Evolutionary conservation across 306 rosid genomes (phyloP), one percentile per base, ranked within the genome.

Genomic region (Neltuma alba): DNA sequence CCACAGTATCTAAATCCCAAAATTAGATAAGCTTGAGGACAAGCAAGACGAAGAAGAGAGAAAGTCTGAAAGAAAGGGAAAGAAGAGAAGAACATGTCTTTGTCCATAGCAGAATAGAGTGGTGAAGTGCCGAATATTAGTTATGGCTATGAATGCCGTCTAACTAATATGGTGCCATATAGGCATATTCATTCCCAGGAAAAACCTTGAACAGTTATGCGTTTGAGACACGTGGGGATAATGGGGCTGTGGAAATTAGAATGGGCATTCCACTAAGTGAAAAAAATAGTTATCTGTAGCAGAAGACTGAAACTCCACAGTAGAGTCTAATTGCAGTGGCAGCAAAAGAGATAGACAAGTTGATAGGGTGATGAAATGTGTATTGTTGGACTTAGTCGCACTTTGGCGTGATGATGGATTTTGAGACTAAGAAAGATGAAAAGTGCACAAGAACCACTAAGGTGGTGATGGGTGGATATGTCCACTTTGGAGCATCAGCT

Each of bases 231-330:
- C 73, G 80, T 72, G 78, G 83, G 44, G 9, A 66, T 79, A 21
- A 60, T 9, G 31, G 62, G 72, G 69, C 79, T 23, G 58, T 77
- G 69, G 52, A 62, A 44, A 75, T 85, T 68, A 55, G 71, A 86
- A 82, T 89, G 83, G 85, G 52, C 67, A 66, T 55, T 75, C 89
- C 91, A 85, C 88, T 86, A 48, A 20, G 16, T 11, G 28, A 10
- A 55, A 42, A 54, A 63, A 58, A 77, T 67, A 45, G 20, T 60
- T 60, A 60, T 84, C 54, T n/a, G 28, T 2, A 30, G 8, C 36
- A 23, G 12, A 55, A 78, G 40, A 64, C 58, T 70, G 84, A 76
- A 82, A 37, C 71, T 82, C 76, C 84, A 78, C 83, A 83, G 80
- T 54, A 45, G 75, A 72, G 85, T 77, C 72, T 70, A 74, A 64